Conservation (phyloP, 768 basidiomycete genomes). For the Boletales sp. region DNA sequence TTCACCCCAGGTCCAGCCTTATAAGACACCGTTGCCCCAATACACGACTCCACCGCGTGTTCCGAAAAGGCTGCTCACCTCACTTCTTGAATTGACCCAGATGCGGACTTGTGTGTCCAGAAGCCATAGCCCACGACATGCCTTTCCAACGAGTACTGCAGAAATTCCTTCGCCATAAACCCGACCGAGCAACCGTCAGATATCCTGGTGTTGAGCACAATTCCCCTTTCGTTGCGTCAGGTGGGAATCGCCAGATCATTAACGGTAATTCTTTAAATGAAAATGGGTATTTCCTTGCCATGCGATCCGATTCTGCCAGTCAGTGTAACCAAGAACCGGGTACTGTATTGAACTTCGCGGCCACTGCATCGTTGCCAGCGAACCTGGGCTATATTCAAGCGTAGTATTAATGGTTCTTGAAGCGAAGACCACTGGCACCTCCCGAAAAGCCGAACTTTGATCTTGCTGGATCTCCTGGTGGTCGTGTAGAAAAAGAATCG, state of each 20-base stretch:
- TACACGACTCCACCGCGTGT: conserved; percentile 33
- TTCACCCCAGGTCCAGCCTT: conserved; percentile 19
- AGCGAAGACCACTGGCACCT: too few relatives aligned
- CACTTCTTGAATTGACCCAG: conserved; percentile 19
- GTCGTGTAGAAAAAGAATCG: too few relatives aligned
- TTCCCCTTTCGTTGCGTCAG: conserved; percentile 2
- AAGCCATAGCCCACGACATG: conserved; percentile 22
- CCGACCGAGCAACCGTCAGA: background rate
- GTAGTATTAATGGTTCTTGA: too few relatives aligned
- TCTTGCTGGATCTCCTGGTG: too few relatives aligned
- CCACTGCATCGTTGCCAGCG: too few relatives aligned
- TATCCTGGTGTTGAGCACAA: background rate
- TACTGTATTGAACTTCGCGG: too few relatives aligned
- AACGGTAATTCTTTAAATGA: conserved; percentile 17
- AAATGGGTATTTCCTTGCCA: conserved; percentile 7
- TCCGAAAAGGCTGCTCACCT: conserved; percentile 24
- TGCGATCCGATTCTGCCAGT: background rate
- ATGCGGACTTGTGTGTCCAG: conserved; percentile 20
- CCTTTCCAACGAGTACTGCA: conserved; percentile 21
- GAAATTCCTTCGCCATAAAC: conserved; percentile 7
- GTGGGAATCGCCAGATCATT: conserved; percentile 21
- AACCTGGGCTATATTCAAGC: too few relatives aligned
- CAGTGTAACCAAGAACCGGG: too few relatives aligned
- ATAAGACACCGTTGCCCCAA: conserved; percentile 30
- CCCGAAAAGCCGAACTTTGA: too few relatives aligned